These are phyloP conservation scores for Clonostachys sp. DNA, from an alignment of 2,329 filamentous ascomycete species.

Conservation along the genomic window DNA sequence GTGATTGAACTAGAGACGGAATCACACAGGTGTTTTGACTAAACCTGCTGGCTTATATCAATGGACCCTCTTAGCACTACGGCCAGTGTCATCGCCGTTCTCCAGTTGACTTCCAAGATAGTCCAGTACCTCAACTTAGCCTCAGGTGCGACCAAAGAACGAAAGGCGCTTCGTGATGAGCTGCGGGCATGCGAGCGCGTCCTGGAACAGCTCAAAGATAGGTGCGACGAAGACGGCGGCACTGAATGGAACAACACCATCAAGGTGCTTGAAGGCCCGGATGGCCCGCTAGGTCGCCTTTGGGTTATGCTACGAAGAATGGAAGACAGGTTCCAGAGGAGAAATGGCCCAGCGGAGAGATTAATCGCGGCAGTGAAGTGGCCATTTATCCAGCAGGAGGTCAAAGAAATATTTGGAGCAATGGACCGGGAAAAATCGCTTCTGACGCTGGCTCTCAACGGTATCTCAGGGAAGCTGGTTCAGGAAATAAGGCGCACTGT, in stretches of 20 bases:
- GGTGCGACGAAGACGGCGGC: conserved; percentile 9
- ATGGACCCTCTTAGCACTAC: conserved; percentile 8
- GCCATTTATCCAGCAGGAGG: conserved; percentile 11
- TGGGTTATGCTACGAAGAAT: conserved; percentile 3
- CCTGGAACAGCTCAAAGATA: conserved; percentile 10
- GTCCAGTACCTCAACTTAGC: conserved; percentile 10
- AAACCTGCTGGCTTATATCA: too few species aligned
- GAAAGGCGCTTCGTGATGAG: conserved; percentile 9
- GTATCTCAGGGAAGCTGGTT: not conserved
- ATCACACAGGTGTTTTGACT: too few species aligned
- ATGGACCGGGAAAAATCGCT: conserved; percentile 1
- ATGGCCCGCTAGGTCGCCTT: conserved; percentile 8
- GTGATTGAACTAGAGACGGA: too few species aligned
- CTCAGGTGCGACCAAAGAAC: conserved; percentile 6
- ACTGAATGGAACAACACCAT: conserved; percentile 11
- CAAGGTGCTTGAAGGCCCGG: conserved; percentile 8
- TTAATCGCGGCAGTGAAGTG: conserved; percentile 4
- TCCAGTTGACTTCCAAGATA: conserved; percentile 9
- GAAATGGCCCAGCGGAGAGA: not conserved
- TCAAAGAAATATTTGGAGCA: not conserved
- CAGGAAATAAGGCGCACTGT: not conserved
- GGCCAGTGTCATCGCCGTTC: conserved; percentile 12
- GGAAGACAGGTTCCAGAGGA: conserved; percentile 7
- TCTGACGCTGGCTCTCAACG: not conserved
- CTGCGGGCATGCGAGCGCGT: conserved; percentile 8